Base-by-base conservation (phyloP, 2,329 filamentous ascomycete genomes). In the Bretziella fagacearum region DNA sequence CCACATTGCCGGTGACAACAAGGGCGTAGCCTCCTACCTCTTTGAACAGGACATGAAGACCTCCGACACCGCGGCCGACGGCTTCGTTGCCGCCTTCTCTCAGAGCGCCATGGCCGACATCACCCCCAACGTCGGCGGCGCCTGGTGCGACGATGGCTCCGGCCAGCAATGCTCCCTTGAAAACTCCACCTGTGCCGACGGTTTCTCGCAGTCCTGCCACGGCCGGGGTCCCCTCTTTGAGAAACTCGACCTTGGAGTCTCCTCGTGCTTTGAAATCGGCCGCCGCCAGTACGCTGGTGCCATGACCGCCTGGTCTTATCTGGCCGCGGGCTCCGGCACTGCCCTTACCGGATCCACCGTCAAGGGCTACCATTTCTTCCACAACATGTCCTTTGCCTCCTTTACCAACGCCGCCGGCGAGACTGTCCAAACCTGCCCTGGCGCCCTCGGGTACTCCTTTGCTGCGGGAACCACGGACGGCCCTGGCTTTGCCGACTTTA, bases 31-130 rank as follows among this genome's bases (percentile, higher is more conserved):
- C 2, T 83, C 87, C 0, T 81, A 81, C 58, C 66, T 93, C 4
- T 82, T 94, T 53, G 87, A 95, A 60, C 74, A 83, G 55, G 73
- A 73, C 35, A 71, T 82, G 48, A 62, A 64, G 33, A 65, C 64
- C 4, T 65, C 71, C 23, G 57, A 63, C 2, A 66, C 65, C 8
- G 77, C 74, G 37, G 69, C 74, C 0, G 66, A 73, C 1, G 71
- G 70, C 8, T 93, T 93, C 55, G 82, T 94, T 1, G 85, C 86
- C 2, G 87, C 85, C 8, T 95, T 94, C 63, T 91, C 84, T 1
- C 86, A 94, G 60, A 75, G 86, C 23, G 94, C 84, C 56, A 84
- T 94, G 46, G 87, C 86, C 20, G 87, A 95, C 56, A 91, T 84
- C 0, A 82, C 79, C 1, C 87, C 87, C 7, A 94, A 94, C 55